These are phyloP conservation scores for Fonsecaea multimorphosa DNA, from an alignment of 2,329 filamentous ascomycete genomes.

Conservation along the genomic window DNA sequence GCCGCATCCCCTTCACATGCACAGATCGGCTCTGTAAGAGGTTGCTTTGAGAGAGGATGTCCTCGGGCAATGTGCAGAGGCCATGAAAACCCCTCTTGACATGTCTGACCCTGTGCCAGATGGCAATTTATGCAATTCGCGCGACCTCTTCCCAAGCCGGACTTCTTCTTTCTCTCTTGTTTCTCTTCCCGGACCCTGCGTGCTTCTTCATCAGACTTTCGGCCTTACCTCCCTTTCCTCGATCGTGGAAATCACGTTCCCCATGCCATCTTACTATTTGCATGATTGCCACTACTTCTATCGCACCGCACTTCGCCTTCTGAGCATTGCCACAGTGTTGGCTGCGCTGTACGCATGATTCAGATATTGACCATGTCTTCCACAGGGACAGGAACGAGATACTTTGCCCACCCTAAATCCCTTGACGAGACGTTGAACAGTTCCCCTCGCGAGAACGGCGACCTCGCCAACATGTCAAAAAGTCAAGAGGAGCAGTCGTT, in stretches of 20 bases:
- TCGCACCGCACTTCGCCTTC: conserved; percentile 83
- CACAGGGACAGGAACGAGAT: conserved; percentile 69
- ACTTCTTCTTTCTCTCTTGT: conserved; percentile 7
- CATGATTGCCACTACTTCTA: conserved; percentile 95
- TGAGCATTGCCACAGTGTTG: conserved; percentile 80
- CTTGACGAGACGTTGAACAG: conserved; percentile 71
- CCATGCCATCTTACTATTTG: conserved; percentile 79
- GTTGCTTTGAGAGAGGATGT: conserved; percentile 15
- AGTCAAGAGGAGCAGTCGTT: conserved; percentile 38
- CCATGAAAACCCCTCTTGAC: conserved; percentile 32
- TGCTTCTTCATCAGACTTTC: not conserved
- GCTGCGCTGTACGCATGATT: conserved; percentile 74
- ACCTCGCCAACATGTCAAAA: conserved; percentile 41
- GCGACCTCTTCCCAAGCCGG: not conserved
- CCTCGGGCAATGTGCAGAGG: not conserved
- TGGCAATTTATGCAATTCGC: conserved; percentile 23
- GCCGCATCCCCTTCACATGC: conserved; percentile 24
- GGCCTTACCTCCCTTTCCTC: conserved; percentile 49
- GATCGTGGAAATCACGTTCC: conserved; percentile 29
- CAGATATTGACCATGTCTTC: conserved; percentile 60
- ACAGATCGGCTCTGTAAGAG: conserved; percentile 7
- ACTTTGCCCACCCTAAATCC: conserved; percentile 74
- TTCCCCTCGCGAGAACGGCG: conserved; percentile 62
- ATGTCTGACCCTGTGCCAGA: conserved; percentile 1
- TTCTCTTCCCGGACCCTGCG: conserved; percentile 21